Evolutionary conservation across 805 yeast species (phyloP), one percentile per base, ranked within the genome.

Genomic region (Kregervanrija fluxuum): DNA sequence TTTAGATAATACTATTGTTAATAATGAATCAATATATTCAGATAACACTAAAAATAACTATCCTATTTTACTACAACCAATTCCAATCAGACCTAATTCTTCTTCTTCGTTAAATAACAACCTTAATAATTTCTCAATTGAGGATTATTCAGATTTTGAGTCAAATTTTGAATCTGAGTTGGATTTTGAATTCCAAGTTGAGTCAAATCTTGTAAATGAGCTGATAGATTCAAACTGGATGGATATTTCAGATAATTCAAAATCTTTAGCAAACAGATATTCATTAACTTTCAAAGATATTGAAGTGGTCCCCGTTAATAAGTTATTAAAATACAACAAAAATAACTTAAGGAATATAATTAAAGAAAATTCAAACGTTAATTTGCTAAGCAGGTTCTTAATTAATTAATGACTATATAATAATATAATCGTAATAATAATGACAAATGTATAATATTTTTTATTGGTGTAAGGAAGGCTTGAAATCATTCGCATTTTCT

Each of bases 211-310:
- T 15, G 46, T 38, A 35, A 35, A 38, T 31, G 46, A 43, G 2
- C 33, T 43, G 28, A 33, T 34, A 15, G 28, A 41, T 13, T 22
- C n/a, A 33, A 12, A 40, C 13, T 33, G 17, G 12, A 14, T 11
- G 8, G 16, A 40, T 22, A 28, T 10, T 13, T 11, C 14, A 28
- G 14, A 34, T 36, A 22, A 5, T 22, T 22, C 28, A 22, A 17
- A 28, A 5, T n/a, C 35, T 30, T 11, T 43, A 9, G 17, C 45
- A 4, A 47, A 50, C 14, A 38, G 51, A 33, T 50, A 45, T 32
- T 50, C 53, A 2, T 16, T 58, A 22, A 53, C 57, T 6, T 58
- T 58, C 43, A 58, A 56, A 46, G 28, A 22, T 22, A 22, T 22
- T 22, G 28, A 22, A 22, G 28, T 22, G 28, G 28, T 22, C 8